Conservation (phyloP, 2,329 filamentous ascomycete species). For the Stemphylium beticola region DNA sequence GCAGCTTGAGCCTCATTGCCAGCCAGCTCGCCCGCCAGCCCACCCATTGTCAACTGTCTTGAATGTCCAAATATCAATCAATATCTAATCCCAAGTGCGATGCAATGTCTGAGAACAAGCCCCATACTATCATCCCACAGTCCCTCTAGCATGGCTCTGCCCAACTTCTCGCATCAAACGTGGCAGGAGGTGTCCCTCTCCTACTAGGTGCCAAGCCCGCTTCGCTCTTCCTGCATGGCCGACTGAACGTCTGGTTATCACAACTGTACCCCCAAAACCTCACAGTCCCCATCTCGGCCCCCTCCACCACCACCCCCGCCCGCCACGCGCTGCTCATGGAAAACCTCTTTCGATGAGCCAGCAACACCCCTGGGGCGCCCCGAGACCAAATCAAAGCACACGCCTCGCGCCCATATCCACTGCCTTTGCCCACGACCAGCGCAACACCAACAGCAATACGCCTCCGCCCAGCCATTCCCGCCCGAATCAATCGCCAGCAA, state of each 20-base stretch:
- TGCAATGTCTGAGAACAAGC: not conserved
- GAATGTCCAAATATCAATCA: no score
- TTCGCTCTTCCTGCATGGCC: conserved; percentile 14
- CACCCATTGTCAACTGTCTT: no score
- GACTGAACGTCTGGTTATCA: conserved; percentile 23
- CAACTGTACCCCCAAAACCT: conserved; percentile 24
- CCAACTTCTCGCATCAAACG: conserved; percentile 2
- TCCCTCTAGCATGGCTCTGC: not conserved
- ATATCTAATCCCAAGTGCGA: not conserved
- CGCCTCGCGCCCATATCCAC: conserved; percentile 64
- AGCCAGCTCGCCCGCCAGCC: not conserved
- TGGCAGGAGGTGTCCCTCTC: conserved; percentile 14
- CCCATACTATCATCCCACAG: not conserved
- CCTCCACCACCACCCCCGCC: conserved; percentile 23
- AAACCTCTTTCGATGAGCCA: conserved; percentile 55
- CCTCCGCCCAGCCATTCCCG: conserved; percentile 59
- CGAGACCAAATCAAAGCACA: conserved; percentile 60
- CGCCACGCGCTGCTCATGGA: conserved; percentile 50
- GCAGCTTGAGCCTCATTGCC: not conserved
- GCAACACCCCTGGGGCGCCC: conserved; percentile 64
- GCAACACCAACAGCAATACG: conserved; percentile 46
- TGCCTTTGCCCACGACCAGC: conserved; percentile 53
- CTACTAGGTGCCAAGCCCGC: conserved; percentile 11
- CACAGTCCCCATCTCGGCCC: conserved; percentile 15
- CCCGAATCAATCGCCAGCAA: conserved; percentile 58